Percentiles rank a stretch among this genome's conserved stretches.
phyloP scores from a whole-genome alignment of 768 basidiomycete species.

The Boletus rubropictus region DNA sequence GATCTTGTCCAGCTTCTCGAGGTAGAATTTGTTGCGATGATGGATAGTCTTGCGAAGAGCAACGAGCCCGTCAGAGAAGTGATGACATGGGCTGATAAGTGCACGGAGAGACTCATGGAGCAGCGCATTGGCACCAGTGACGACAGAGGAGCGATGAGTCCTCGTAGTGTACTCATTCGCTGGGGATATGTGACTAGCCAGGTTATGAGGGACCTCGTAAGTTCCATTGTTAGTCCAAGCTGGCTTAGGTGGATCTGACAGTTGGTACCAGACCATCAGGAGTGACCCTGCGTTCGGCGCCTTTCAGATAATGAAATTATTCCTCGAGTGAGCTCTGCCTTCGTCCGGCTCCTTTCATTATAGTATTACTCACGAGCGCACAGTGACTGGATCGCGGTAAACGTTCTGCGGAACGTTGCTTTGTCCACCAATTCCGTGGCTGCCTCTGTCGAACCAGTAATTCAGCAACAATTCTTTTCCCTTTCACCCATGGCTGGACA shows the following conservation, averaged over 20 bases:
- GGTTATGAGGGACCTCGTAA: slow-evolving; percentile 84
- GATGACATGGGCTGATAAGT: slow-evolving; percentile 89
- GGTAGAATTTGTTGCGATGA: slow-evolving; percentile 73
- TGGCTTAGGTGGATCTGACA: not conserved
- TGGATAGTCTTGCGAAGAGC: slow-evolving; percentile 68
- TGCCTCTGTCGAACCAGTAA: slow-evolving; percentile 85
- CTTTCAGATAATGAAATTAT: slow-evolving; percentile 87
- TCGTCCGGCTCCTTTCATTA: not conserved
- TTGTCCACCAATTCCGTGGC: slow-evolving; percentile 88
- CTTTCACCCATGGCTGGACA: slow-evolving; percentile 88
- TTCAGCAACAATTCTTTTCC: slow-evolving; percentile 85
- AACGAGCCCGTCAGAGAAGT: slow-evolving; percentile 79
- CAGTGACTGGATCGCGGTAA: slow-evolving; percentile 90
- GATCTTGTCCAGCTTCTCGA: slow-evolving; percentile 81
- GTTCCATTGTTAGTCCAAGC: slow-evolving; percentile 22
- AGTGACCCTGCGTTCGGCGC: slow-evolving; percentile 91
- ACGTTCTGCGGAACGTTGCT: slow-evolving; percentile 80
- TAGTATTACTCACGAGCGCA: slow-evolving; percentile 14
- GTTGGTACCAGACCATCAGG: slow-evolving; percentile 66
- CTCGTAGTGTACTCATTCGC: slow-evolving; percentile 79
- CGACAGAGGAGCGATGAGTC: slow-evolving; percentile 77
- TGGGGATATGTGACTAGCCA: slow-evolving; percentile 94
- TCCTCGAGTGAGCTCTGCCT: slow-evolving; percentile 65
- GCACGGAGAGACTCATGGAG: slow-evolving; percentile 79
- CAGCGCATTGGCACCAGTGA: slow-evolving; percentile 55